Conservation (phyloP, 495 filamentous ascomycete genomes). For the Jackrogersella multiformis region DNA sequence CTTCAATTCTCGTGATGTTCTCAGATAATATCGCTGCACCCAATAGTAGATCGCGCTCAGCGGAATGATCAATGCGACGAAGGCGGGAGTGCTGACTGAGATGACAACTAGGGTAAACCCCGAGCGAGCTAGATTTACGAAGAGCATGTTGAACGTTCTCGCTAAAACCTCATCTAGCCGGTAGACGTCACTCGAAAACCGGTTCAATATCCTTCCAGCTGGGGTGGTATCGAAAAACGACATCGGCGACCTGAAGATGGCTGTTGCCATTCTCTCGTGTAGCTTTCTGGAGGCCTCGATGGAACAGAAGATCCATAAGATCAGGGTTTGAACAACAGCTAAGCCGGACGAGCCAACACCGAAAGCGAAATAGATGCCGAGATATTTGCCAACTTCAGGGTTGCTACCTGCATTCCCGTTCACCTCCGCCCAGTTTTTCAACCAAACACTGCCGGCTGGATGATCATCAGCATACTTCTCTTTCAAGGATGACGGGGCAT, state of each 20-base stretch:
- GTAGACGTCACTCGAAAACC: slow-evolving; percentile 98
- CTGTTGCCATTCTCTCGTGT: slow-evolving; percentile 97
- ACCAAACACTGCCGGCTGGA: slow-evolving; percentile 81
- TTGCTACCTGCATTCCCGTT: slow-evolving; percentile 76
- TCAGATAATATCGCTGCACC: slow-evolving; percentile 96
- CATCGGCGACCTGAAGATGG: slow-evolving; percentile 98
- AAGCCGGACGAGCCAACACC: slow-evolving; percentile 87
- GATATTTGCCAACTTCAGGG: slow-evolving; percentile 82
- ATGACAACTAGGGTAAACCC: slow-evolving; percentile 89
- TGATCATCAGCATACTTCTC: slow-evolving; percentile 8
- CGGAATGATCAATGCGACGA: slow-evolving; percentile 82
- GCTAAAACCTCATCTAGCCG: slow-evolving; percentile 95
- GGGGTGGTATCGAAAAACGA: slow-evolving; percentile 99
- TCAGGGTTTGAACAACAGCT: slow-evolving; percentile 90
- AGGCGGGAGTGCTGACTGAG: slow-evolving; percentile 79
- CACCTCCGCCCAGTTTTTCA: slow-evolving; percentile 88
- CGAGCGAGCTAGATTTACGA: slow-evolving; percentile 86
- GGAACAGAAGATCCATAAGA: slow-evolving; percentile 99
- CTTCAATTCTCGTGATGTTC: slow-evolving; percentile 95
- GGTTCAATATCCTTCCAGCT: slow-evolving; percentile 94
- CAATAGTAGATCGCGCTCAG: slow-evolving; percentile 84
- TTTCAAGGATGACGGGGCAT: neutral
- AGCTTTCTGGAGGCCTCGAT: slow-evolving; percentile 97
- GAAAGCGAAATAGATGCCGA: slow-evolving; percentile 94
- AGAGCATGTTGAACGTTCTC: slow-evolving; percentile 91